Conservation (phyloP, 495 filamentous ascomycete genomes). For the Wilcoxina mikolae region DNA sequence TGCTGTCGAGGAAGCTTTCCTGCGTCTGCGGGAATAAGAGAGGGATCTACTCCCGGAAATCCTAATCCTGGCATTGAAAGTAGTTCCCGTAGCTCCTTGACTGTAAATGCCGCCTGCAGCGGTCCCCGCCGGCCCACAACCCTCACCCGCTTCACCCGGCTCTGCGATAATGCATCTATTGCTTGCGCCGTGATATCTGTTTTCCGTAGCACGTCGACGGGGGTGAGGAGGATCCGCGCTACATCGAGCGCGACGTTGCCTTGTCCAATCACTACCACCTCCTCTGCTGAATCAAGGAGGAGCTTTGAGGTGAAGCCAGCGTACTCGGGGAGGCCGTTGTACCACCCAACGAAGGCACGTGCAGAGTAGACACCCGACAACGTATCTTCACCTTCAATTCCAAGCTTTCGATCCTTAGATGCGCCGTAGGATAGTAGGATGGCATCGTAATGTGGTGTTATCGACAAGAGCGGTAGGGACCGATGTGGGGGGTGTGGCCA, state of each 20-base stretch:
- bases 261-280: slow-evolving; percentile 81
- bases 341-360: slow-evolving; percentile 93
- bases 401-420: slow-evolving; percentile 60
- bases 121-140: slow-evolving; percentile 79
- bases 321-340: slow-evolving; percentile 85
- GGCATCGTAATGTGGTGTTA: slow-evolving; percentile 79
- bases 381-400: slow-evolving; percentile 63
- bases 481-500: slow-evolving; percentile 30
- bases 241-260: slow-evolving; percentile 95
- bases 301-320: slow-evolving; percentile 36
- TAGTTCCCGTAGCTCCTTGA: slow-evolving; percentile 81
- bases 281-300: slow-evolving; percentile 54
- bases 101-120: slow-evolving; percentile 84
- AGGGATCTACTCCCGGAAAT: slow-evolving; percentile 52
- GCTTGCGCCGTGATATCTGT: slow-evolving; percentile 84
- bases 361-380: slow-evolving; percentile 70
- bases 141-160: slow-evolving; percentile 61
- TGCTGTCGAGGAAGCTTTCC: slow-evolving; percentile 53
- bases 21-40: slow-evolving; percentile 41
- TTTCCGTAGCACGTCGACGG: slow-evolving; percentile 52
- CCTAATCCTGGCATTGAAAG: slow-evolving; percentile 58
- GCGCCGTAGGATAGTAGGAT: slow-evolving; percentile 89
- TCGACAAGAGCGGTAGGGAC: slow-evolving; percentile 47
- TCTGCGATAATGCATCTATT: slow-evolving; percentile 54
- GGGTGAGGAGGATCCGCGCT: slow-evolving; percentile 66